phyloP scores from a whole-genome alignment of 2,329 filamentous ascomycete species.

The Beauveria caledonica region DNA sequence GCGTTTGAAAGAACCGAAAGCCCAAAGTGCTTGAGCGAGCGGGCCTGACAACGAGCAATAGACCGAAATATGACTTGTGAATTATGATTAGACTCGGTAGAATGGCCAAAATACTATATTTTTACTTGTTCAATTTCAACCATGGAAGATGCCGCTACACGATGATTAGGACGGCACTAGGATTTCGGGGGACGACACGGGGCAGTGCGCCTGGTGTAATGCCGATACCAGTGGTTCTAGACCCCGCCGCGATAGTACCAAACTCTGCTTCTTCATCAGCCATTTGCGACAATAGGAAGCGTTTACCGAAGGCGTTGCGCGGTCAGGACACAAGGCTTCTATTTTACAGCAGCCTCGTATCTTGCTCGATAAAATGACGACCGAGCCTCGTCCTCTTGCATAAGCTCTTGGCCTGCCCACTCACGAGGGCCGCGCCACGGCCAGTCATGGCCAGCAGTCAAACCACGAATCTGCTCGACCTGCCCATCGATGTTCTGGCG shows the following conservation, averaged over 20 bases:
- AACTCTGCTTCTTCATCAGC: background rate
- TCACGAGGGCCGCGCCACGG: background rate
- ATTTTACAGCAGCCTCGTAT: background rate
- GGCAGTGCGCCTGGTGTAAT: background rate
- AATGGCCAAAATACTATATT: slow-evolving; percentile 26
- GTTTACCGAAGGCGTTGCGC: background rate
- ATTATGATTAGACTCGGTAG: slow-evolving; percentile 31
- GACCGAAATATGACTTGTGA: slow-evolving; percentile 20
- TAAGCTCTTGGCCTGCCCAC: too few relatives aligned
- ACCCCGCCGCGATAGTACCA: background rate
- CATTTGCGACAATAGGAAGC: background rate
- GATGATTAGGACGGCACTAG: background rate
- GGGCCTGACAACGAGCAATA: slow-evolving; percentile 14
- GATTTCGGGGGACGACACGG: background rate
- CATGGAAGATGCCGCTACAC: background rate
- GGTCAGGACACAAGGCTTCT: background rate
- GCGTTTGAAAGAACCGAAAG: slow-evolving; percentile 17
- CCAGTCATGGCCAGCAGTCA: background rate
- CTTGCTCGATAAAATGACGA: background rate
- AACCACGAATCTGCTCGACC: slow-evolving; percentile 23
- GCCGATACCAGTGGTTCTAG: background rate
- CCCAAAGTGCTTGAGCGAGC: slow-evolving; percentile 17
- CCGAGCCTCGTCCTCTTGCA: too few relatives aligned
- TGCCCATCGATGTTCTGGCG: slow-evolving; percentile 25
- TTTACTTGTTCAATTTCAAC: slow-evolving; percentile 14